These are phyloP conservation scores for Fonsecaea pugnacius DNA, from an alignment of 2,329 filamentous ascomycete species.

Conservation along the genomic window DNA sequence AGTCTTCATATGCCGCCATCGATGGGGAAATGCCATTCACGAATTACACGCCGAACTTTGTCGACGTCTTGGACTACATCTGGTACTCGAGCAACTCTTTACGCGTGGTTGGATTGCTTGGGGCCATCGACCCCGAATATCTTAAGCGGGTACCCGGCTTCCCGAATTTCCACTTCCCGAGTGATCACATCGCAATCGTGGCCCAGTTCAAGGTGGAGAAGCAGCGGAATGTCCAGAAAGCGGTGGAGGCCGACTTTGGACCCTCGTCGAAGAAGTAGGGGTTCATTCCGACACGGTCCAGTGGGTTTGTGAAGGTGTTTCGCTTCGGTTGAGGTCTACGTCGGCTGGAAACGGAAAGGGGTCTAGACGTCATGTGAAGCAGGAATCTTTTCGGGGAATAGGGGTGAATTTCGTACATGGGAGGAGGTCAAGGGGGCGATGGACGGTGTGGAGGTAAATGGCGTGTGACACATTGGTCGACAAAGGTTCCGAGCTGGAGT, in stretches of 20 bases:
- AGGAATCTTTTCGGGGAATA: conserved; percentile 1
- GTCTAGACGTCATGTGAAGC: conserved; percentile 3
- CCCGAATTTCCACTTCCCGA: conserved; percentile 92
- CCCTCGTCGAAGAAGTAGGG: conserved; percentile 38
- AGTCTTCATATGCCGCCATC: conserved; percentile 84
- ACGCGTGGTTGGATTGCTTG: conserved; percentile 80
- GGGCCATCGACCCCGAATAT: conserved; percentile 83
- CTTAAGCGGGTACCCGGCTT: conserved; percentile 86
- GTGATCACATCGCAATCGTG: conserved; percentile 87
- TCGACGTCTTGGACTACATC: conserved; percentile 92
- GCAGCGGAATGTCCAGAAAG: conserved; percentile 75
- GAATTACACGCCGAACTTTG: conserved; percentile 94
- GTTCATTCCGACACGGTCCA: conserved; percentile 6
- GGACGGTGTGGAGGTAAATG: conserved; percentile 1
- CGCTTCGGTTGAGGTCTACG: neutral
- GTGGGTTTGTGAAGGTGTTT: neutral
- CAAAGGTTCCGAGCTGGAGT: conserved; percentile 1
- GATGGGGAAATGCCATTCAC: conserved; percentile 83
- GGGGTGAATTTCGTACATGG: neutral
- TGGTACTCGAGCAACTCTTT: conserved; percentile 94
- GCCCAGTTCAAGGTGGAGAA: conserved; percentile 88
- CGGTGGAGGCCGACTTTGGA: conserved; percentile 67
- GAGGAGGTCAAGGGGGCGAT: neutral
- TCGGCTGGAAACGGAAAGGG: neutral
- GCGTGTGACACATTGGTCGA: conserved; percentile 1